Conservation (phyloP, 2,329 filamentous ascomycete species). For the Sclerotinia minor region DNA sequence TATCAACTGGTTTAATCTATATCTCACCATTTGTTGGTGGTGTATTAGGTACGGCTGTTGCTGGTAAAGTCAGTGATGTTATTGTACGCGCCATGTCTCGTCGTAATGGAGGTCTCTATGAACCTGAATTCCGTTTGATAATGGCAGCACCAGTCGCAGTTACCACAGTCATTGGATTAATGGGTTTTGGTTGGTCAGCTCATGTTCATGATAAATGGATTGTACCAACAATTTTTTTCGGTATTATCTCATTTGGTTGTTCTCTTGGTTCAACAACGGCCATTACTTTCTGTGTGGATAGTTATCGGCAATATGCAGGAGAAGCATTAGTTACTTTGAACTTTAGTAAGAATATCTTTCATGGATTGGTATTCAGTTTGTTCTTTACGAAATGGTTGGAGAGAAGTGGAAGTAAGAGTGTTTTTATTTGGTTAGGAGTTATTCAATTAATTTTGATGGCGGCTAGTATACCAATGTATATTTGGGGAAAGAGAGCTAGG, state of each 20-base stretch:
- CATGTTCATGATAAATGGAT: constrained; percentile 77
- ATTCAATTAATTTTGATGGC: constrained; percentile 78
- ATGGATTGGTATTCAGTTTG: constrained; percentile 83
- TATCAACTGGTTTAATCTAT: constrained; percentile 84
- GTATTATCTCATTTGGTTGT: constrained; percentile 88
- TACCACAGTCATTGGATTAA: constrained; percentile 79
- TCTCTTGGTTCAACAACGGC: constrained; percentile 85
- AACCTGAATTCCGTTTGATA: constrained; percentile 87
- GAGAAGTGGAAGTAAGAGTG: constrained; percentile 69
- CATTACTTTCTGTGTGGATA: constrained; percentile 93
- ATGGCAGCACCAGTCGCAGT: constrained; percentile 82
- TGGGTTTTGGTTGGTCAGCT: constrained; percentile 96
- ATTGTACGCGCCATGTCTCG: constrained; percentile 80
- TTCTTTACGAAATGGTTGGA: constrained; percentile 87
- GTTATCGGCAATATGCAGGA: constrained; percentile 88
- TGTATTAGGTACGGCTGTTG: constrained; percentile 86
- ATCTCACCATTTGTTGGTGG: constrained; percentile 87
- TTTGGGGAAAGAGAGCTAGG: constrained; percentile 83
- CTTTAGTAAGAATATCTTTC: constrained; percentile 90
- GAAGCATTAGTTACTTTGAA: constrained; percentile 94
- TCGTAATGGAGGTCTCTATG: constrained; percentile 89
- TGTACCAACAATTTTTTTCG: constrained; percentile 91
- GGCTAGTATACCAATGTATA: constrained; percentile 85
- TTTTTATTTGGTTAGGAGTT: constrained; percentile 80
- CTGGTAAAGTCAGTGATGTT: constrained; percentile 82